A percentile compares a stretch with the other conserved stretches of the same genome.
Conservation (phyloP, 2,329 filamentous ascomycete species). For the Talaromyces sp. region DNA sequence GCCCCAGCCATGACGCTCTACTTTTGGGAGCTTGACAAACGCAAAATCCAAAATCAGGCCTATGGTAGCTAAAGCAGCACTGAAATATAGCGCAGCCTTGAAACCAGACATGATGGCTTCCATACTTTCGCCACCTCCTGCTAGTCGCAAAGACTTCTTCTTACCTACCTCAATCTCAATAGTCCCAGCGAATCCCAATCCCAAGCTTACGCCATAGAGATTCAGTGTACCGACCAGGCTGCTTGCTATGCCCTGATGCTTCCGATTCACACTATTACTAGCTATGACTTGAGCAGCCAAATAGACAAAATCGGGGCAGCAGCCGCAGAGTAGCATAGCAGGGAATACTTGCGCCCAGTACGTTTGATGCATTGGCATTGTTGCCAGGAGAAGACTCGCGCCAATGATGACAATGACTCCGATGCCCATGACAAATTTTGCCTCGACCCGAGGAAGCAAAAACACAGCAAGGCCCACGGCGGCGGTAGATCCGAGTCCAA, state of each 20-base stretch:
- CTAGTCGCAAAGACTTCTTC: constrained; percentile 2
- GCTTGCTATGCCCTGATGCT: constrained; percentile 50
- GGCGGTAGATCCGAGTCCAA: constrained; percentile 35
- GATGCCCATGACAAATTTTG: constrained; percentile 47
- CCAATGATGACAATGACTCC: constrained; percentile 31
- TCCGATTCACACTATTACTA: constrained; percentile 46
- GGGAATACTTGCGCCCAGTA: constrained; percentile 44
- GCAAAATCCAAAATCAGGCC: constrained; percentile 25
- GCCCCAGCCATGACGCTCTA: constrained; percentile 30
- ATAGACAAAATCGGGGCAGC: constrained; percentile 49
- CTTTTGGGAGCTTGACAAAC: constrained; percentile 29
- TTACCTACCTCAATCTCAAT: constrained; percentile 26
- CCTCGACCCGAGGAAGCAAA: constrained; percentile 44
- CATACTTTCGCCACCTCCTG: constrained; percentile 12
- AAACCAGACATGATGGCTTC: constrained; percentile 19
- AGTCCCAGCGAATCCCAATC: constrained; percentile 43
- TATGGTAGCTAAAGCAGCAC: constrained; percentile 23
- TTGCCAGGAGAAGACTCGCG: constrained; percentile 37
- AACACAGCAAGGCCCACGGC: constrained; percentile 41
- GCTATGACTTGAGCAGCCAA: constrained; percentile 52
- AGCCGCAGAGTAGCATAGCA: constrained; percentile 30
- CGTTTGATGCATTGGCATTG: constrained; percentile 42
- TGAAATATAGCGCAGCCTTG: constrained; percentile 28
- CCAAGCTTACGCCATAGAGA: constrained; percentile 40
- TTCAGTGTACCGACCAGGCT: constrained; percentile 46